phyloP scores from a whole-genome alignment of 176 grass and related monocot species.

The Phoenix roebelenii region DNA sequence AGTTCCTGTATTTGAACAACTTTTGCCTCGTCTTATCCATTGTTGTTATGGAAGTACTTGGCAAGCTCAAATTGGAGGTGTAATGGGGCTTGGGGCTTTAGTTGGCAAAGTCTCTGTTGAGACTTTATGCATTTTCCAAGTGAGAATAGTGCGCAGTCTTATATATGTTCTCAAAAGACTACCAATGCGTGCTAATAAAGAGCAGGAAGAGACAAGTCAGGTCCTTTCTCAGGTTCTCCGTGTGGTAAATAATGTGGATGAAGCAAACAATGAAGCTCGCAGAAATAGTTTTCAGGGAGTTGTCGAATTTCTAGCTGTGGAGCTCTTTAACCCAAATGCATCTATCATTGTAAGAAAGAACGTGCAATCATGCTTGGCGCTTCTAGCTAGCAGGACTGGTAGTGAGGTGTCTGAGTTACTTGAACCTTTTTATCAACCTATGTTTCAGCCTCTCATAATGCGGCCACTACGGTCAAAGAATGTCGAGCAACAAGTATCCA shows the following conservation, averaged over 20 bases:
- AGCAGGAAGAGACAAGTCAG: conserved; percentile 98
- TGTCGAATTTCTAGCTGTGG: conserved; percentile 78
- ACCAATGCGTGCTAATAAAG: conserved; percentile 89
- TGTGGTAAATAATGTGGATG: conserved; percentile 97
- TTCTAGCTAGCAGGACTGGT: conserved; percentile 94
- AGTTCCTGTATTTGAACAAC: conserved; percentile 87
- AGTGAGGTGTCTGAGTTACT: conserved; percentile 98
- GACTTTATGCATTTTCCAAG: conserved; percentile 85
- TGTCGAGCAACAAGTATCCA: conserved; percentile 80
- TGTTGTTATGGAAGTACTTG: conserved; percentile 97
- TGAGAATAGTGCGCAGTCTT: conserved; percentile 83
- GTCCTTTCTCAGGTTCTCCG: conserved; percentile 86
- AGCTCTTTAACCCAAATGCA: conserved; percentile 95
- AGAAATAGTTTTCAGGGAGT: conserved; percentile 93
- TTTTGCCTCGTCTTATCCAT: conserved; percentile 84
- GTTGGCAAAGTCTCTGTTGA: conserved; percentile 98
- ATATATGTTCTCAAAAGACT: conserved; percentile 93
- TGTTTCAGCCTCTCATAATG: conserved; percentile 88
- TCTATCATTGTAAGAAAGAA: conserved; percentile 90
- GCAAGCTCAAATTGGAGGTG: conserved; percentile 98
- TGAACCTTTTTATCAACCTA: conserved; percentile 68
- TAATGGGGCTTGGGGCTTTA: conserved; percentile 84
- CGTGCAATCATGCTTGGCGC: conserved; percentile 78
- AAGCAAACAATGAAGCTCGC: conserved; percentile 86
- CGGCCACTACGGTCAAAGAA: conserved; percentile 75